These are phyloP conservation scores for Ballota nigra DNA, from an alignment of 257 asterid genomes.

Conservation along the genomic window DNA sequence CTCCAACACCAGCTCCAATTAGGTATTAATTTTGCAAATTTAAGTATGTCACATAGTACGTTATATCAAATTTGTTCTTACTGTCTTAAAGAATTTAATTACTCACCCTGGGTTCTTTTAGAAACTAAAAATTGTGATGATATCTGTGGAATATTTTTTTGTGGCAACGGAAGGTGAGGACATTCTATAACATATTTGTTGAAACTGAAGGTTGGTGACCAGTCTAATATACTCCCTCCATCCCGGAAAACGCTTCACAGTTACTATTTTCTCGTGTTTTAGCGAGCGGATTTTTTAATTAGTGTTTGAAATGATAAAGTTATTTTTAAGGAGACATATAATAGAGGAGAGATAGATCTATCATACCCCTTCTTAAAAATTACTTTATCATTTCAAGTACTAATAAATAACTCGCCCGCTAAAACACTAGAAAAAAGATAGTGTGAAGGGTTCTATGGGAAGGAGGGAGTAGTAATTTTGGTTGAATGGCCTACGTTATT, in stretches of 20 bases:
- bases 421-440: too few relatives aligned
- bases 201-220: slow-evolving; percentile 6
- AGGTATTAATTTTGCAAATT: slow-evolving; percentile 43
- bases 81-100: background rate
- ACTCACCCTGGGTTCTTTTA: background rate
- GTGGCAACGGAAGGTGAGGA: background rate
- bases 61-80: background rate
- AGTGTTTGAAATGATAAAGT: too few relatives aligned
- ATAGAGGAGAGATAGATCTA: too few relatives aligned
- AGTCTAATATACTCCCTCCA: background rate
- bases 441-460: too few relatives aligned
- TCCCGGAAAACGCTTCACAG: too few relatives aligned
- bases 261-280: too few relatives aligned
- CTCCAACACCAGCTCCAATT: slow-evolving; percentile 50
- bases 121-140: slow-evolving; percentile 8
- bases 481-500: background rate
- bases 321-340: too few relatives aligned
- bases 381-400: too few relatives aligned
- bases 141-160: slow-evolving; percentile 5
- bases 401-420: too few relatives aligned
- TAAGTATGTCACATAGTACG: background rate
- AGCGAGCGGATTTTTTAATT: too few relatives aligned
- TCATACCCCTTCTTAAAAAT: too few relatives aligned
- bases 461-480: background rate
- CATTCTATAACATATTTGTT: background rate